These are phyloP conservation scores for Heliamphora exappendiculata DNA, from an alignment of 148 eudicot genomes.

Conservation along the genomic window DNA sequence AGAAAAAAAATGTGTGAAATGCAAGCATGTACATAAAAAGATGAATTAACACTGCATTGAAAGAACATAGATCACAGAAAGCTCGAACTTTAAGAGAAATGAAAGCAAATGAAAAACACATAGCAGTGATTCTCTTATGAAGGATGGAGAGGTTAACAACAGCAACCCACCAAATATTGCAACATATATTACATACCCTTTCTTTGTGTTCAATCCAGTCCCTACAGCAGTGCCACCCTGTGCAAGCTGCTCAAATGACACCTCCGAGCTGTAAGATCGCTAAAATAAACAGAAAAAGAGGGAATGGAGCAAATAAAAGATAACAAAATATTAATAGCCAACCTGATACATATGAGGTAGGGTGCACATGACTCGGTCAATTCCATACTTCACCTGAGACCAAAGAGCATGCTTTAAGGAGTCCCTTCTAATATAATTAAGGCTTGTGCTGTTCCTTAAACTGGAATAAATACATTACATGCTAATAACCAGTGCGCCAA, in stretches of 20 bases:
- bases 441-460: background rate
- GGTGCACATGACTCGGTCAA: conserved; percentile 64
- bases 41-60: background rate
- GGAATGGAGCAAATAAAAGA: background rate
- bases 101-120: background rate
- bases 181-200: conserved; percentile 69
- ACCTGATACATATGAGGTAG: conserved; percentile 97
- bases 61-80: background rate
- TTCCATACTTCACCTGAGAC: conserved; percentile 87
- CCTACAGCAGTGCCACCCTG: conserved; percentile 99
- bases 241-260: conserved; percentile 64
- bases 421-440: background rate
- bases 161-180: background rate
- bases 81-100: background rate
- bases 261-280: background rate
- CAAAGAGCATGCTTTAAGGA: conserved; percentile 9
- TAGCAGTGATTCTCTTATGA: background rate
- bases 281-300: conserved; percentile 6
- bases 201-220: conserved; percentile 94
- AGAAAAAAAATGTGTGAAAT: background rate
- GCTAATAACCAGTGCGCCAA: background rate
- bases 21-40: background rate
- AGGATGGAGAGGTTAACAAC: background rate
- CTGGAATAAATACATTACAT: background rate
- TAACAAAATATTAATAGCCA: background rate